Conservation (phyloP, 129 eudicot species). For the Pittosporum tobira region DNA sequence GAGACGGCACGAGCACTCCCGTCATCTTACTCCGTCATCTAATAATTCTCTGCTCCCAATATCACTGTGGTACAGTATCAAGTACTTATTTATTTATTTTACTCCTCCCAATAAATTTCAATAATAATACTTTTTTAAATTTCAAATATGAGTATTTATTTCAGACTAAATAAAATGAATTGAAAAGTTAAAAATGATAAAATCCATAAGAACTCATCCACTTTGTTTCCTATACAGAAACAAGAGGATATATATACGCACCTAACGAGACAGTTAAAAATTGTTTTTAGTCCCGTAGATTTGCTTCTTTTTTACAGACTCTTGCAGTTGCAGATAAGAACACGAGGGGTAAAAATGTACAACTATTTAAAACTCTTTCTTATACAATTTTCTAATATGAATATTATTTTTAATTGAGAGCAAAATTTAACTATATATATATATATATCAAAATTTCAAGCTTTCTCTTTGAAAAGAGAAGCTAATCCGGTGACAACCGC, state of each 20-base stretch:
- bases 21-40: slow-evolving; percentile 1
- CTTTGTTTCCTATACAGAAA: not conserved
- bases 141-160: no score
- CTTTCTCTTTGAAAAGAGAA: slow-evolving; percentile 41
- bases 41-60: not conserved
- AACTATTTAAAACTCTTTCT: not conserved
- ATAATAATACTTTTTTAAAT: no score
- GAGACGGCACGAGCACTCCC: slow-evolving; percentile 25
- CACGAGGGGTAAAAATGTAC: not conserved
- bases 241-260: no score
- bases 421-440: not conserved
- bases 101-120: not conserved
- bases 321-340: not conserved
- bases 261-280: no score
- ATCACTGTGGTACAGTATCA: no score
- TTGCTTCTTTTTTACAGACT: not conserved
- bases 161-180: no score
- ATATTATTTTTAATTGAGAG: not conserved
- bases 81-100: no score
- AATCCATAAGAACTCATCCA: not conserved
- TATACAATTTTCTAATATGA: not conserved
- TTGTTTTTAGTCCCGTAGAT: not conserved
- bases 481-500: slow-evolving; percentile 48
- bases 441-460: slow-evolving; percentile 22
- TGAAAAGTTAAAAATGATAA: not conserved